phyloP scores from a whole-genome alignment of 495 filamentous ascomycete genomes.

The Daldinia childiae region DNA sequence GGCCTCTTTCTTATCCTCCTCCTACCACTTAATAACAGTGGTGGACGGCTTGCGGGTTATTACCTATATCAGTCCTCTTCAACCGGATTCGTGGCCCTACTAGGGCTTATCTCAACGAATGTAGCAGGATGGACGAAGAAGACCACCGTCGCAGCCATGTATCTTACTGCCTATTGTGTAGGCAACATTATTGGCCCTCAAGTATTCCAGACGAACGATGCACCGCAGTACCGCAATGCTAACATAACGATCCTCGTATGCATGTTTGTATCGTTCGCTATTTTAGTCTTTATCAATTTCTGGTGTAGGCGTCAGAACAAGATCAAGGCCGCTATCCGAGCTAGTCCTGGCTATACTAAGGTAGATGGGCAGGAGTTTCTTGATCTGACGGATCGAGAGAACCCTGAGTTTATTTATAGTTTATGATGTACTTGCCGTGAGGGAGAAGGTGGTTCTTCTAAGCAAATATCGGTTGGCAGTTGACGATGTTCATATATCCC shows the following conservation, averaged over 20 bases:
- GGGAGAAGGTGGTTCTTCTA: background rate
- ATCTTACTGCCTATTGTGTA: constrained; percentile 72
- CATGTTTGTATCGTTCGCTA: constrained; percentile 62
- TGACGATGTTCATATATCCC: background rate
- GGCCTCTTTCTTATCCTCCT: constrained; percentile 74
- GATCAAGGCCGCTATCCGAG: constrained; percentile 65
- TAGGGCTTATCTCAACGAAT: constrained; percentile 71
- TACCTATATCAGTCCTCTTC: constrained; percentile 70
- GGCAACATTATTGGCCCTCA: constrained; percentile 64
- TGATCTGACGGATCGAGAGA: constrained; percentile 75
- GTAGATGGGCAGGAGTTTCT: constrained; percentile 72
- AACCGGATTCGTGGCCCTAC: constrained; percentile 65
- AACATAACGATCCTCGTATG: constrained; percentile 76
- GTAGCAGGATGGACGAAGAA: constrained; percentile 80
- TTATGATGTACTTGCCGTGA: constrained; percentile 49
- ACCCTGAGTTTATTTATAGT: constrained; percentile 72
- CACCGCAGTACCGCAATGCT: constrained; percentile 71
- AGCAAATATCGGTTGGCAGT: background rate
- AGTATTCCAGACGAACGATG: constrained; percentile 50
- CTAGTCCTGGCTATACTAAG: constrained; percentile 66
- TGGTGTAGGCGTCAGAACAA: constrained; percentile 70
- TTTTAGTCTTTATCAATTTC: constrained; percentile 68
- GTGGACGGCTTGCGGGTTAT: constrained; percentile 69
- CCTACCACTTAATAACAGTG: constrained; percentile 66
- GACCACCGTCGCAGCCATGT: constrained; percentile 75